Evolutionary conservation across 345 rosid genomes (phyloP), one percentile per base, ranked within the genome.

Genomic region (Clausena lansium): DNA sequence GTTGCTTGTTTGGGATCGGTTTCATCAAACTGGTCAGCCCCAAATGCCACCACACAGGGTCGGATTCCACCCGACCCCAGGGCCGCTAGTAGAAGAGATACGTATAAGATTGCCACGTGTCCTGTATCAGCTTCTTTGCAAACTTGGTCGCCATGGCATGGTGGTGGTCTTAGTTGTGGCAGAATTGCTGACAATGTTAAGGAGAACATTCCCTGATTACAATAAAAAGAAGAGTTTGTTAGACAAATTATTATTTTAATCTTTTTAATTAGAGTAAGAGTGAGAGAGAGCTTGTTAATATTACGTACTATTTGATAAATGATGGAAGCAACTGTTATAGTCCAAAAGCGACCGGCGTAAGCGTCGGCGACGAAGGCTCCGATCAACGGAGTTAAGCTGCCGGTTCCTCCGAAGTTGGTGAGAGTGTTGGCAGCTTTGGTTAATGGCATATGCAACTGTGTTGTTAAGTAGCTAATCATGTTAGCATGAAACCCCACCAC

Each of bases 371-470:
- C 1, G 81, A 94, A 96, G 39, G 99, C 99, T 0, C 98, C 99
- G 69, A 94, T 79, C 70, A 96, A 79, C 25, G 99, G 97, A 11
- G 98, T 94, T 38, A 96, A 77, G 86, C 98, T 88, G 0, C 95
- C 79, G 28, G 95, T 91, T 57, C 99, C 97, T 2, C 93, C 90
- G 60, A 96, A 96, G 86, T 91, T 94, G 62, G 98, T 94, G 64
- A 91, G 88, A 36, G 97, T 91, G 79, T 94, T 96, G 50, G 98
- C 99, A 15, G 98, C 98, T 89, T 90, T 89, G n/a, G 97, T 91
- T 79, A 92, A 76, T 1, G 99, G 98, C 90, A 94, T 87, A 67
- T 96, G 95, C 74, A 96, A 84, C 82, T 96, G 90, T 22, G 86
- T 81, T 24, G 97, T 96, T 66, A 94, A 76, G 90, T 96, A 96